Percentiles rank a stretch among this genome's conserved stretches.
Conservation (phyloP, 2,329 filamentous ascomycete species). For the Claviceps lovelessii region DNA sequence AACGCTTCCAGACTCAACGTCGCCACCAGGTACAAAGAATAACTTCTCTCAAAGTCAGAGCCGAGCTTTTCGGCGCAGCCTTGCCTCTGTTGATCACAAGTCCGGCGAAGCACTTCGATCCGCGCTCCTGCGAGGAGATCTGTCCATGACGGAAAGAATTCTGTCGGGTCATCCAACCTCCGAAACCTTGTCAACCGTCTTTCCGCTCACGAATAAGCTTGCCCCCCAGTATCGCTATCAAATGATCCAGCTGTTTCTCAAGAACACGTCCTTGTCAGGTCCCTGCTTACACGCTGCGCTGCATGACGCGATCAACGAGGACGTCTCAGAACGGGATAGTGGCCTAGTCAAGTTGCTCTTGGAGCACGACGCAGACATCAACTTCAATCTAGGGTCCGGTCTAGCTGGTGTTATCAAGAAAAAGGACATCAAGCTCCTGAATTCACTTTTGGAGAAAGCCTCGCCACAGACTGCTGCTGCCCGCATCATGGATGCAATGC, state of each 20-base stretch:
- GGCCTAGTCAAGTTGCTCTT: constrained; percentile 38
- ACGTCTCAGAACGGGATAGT: constrained; percentile 32
- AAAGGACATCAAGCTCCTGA: constrained; percentile 31
- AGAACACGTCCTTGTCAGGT: constrained; percentile 29
- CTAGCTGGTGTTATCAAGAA: constrained; percentile 34
- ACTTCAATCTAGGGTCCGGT: constrained; percentile 36
- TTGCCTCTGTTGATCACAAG: constrained; percentile 38
- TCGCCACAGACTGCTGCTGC: constrained; percentile 32
- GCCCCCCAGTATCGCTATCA: constrained; percentile 28
- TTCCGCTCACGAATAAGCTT: constrained; percentile 32
- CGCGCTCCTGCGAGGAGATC: constrained; percentile 32
- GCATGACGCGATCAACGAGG: constrained; percentile 37
- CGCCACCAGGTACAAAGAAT: constrained; percentile 7
- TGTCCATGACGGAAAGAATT: constrained; percentile 30
- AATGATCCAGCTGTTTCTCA: constrained; percentile 35
- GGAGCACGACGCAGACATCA: constrained; percentile 37
- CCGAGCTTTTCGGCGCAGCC: constrained; percentile 23
- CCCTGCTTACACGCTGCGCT: constrained; percentile 34
- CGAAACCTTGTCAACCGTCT: constrained; percentile 33
- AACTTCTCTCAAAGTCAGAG: constrained; percentile 15
- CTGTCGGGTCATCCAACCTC: constrained; percentile 31
- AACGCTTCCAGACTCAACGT: constrained; percentile 23
- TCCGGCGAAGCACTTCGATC: constrained; percentile 35
- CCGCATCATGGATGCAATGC: constrained; percentile 35
- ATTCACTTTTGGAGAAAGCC: constrained; percentile 30